These are phyloP conservation scores for Escovopsis sp. DNA, from an alignment of 2,329 filamentous ascomycete genomes.

Conservation along the genomic window DNA sequence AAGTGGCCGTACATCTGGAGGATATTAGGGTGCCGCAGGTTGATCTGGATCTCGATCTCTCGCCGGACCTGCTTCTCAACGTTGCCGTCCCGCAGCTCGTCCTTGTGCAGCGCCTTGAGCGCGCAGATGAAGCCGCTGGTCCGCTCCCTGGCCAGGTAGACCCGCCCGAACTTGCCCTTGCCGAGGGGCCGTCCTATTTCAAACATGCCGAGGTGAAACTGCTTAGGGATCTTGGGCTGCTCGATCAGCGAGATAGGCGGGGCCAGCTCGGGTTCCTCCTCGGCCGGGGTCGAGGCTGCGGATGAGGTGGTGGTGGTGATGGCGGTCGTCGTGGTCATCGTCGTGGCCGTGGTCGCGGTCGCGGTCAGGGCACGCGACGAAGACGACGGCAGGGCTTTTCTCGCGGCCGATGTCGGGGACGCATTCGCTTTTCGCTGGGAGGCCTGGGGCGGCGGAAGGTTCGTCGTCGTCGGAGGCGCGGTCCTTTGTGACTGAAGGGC, in stretches of 20 bases:
- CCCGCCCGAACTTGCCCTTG: constrained; percentile 60
- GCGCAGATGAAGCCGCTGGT: constrained; percentile 55
- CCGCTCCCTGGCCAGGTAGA: constrained; percentile 56
- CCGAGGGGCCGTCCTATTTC: constrained; percentile 60
- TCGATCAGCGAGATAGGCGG: constrained; percentile 39
- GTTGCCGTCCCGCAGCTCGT: constrained; percentile 54
- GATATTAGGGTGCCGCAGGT: constrained; percentile 52
- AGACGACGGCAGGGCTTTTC: constrained; percentile 33
- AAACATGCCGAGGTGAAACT: constrained; percentile 74
- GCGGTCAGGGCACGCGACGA: constrained; percentile 16
- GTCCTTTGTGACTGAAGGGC: constrained; percentile 66
- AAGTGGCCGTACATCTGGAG: constrained; percentile 56
- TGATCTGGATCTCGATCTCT: constrained; percentile 61
- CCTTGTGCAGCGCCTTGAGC: constrained; percentile 58
- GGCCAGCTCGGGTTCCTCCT: constrained; percentile 37
- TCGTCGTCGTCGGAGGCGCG: constrained; percentile 50
- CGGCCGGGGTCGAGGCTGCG: constrained; percentile 24
- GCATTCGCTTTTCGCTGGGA: constrained; percentile 37
- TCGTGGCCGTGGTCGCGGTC: constrained; percentile 7
- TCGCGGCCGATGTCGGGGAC: constrained; percentile 29
- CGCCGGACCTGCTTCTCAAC: constrained; percentile 58
- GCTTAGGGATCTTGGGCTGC: constrained; percentile 40
- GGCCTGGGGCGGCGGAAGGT: constrained; percentile 52
- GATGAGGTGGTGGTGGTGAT: constrained; percentile 22
- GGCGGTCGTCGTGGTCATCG: too few relatives aligned